Base-by-base conservation (phyloP, 257 asterid genomes). In the Parsonsia alboflavescens region DNA sequence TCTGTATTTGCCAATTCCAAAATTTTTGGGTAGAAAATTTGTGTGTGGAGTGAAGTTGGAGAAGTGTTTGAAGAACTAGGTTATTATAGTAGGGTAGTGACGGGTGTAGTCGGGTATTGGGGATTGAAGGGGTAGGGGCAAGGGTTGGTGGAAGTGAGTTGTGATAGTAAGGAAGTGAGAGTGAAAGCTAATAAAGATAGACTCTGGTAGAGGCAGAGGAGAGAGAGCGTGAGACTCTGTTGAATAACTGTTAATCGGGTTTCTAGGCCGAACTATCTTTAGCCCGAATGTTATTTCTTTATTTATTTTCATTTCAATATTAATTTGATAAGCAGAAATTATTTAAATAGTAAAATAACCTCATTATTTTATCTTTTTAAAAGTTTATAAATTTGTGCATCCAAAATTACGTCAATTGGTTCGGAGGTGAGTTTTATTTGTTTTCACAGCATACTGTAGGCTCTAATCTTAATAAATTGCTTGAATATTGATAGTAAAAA, bases 161-260 rank as follows among this genome's bases (percentile, higher is more conserved):
- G 52, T 6, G 6, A 77, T 41, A 48, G 69, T 59, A 69, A 76
- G 53, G 79, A 70, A 77, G 81, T 42, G 79, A 73, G 73, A 49
- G 49, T 36, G 82, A 75, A 73, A 76, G 77, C 30, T 10, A 62
- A 65, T 68, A 28, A 77, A 81, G 81, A 82, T 50, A 75, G 79
- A 77, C 79, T 22, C 76, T 78, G 82, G 87, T 33, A 53, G 84
- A 74, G 80, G 85, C 64, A 76, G 71, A 74, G 24, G 73, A 68
- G 73, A 62, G 61, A 45, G 52, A 64, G 80, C 30, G 65, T 21
- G 70, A 72, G 64, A 19, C 36, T 59, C 69, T 53, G 28, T 67
- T 2, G 46, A 42, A 62, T 30, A 2, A 44, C 72, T 10, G 57
- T 41, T 21, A 11, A 12, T 72, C 6, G 70, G 58, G 64, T 28